phyloP scores from a whole-genome alignment of 768 basidiomycete species.

The Suillus spraguei region DNA sequence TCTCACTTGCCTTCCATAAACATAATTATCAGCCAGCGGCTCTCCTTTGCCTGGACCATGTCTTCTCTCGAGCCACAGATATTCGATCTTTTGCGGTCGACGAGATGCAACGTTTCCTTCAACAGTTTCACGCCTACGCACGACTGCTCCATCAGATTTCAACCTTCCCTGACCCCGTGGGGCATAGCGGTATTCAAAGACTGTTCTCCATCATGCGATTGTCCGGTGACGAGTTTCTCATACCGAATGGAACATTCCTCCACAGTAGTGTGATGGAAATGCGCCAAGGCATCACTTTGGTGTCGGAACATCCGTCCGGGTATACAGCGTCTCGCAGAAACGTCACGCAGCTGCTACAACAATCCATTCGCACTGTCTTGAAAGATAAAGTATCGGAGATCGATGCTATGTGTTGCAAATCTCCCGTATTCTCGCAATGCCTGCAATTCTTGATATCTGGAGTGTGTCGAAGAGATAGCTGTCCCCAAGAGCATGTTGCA shows the following conservation, averaged over 20 bases:
- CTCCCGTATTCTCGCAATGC: slow-evolving; percentile 42
- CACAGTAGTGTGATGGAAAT: not conserved
- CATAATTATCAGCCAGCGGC: slow-evolving; percentile 34
- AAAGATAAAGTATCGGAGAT: slow-evolving; percentile 32
- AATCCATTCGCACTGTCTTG: slow-evolving; percentile 31
- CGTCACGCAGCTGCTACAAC: slow-evolving; percentile 27
- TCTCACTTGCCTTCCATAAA: slow-evolving; percentile 36
- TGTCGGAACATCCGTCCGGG: not conserved
- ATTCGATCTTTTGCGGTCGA: slow-evolving; percentile 26
- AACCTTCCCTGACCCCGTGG: slow-evolving; percentile 31
- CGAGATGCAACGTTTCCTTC: slow-evolving; percentile 34
- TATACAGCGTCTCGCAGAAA: slow-evolving; percentile 19
- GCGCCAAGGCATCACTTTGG: not conserved
- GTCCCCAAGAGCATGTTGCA: slow-evolving; percentile 40
- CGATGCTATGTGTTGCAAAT: slow-evolving; percentile 33
- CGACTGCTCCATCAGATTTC: slow-evolving; percentile 33
- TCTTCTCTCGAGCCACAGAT: slow-evolving; percentile 33
- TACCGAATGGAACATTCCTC: slow-evolving; percentile 4
- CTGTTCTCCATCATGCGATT: slow-evolving; percentile 37
- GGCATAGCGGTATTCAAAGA: slow-evolving; percentile 24
- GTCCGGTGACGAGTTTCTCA: slow-evolving; percentile 25
- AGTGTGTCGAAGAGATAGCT: slow-evolving; percentile 35
- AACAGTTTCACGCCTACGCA: slow-evolving; percentile 38
- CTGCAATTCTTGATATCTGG: slow-evolving; percentile 34
- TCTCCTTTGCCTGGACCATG: slow-evolving; percentile 46